Base-by-base conservation (phyloP, 257 asterid species). In the Przewalskia tangutica region DNA sequence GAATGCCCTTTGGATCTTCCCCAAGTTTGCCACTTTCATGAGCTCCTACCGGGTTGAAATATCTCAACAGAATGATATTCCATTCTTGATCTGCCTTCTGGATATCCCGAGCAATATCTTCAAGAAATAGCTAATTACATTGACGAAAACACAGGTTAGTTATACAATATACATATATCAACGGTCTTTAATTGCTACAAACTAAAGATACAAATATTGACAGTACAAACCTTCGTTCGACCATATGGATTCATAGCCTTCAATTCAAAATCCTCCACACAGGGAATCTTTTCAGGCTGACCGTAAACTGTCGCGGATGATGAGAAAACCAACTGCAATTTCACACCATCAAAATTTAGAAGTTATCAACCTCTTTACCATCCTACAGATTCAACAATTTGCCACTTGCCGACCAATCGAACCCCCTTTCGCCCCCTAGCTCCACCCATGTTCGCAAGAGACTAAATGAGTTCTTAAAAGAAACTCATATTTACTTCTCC, bases 291-390 rank as follows among this genome's bases (percentile, higher is more conserved):
- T 18, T 91, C 94, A 4, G 99, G 99, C 84, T 95, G 99, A 42
- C 99, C 99, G 83, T 95, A 95, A 27, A 95, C 99, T 5, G 99
- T 95, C 0, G 99, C 98, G 38, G 99, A 95, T 8, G 99, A 95
- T 23, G 98, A 95, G 88, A 95, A 95, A 77, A 95, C 98, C 94
- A 95, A 84, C 99, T 95, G 81, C 80, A 82, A 50, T 85, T 48
- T 80, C 65, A 83, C 46, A 86, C n/a, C 20, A 13, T 23, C 62
- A 73, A 14, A 13, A 2, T 75, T 6, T 12, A 27, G 1, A 75
- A 48, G 27, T 23, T 50, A 50, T 75, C 80, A 14, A 27, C 62
- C 80, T 50, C 27, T 13, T 50, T 0, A 23, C 60, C 62, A 18
- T 12, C 44, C 7, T 13, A 23, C 0, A 12, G 23, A 75, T 75